These are phyloP conservation scores for Monosporascus sp. DNA, from an alignment of 2,329 filamentous ascomycete species.

Conservation along the genomic window DNA sequence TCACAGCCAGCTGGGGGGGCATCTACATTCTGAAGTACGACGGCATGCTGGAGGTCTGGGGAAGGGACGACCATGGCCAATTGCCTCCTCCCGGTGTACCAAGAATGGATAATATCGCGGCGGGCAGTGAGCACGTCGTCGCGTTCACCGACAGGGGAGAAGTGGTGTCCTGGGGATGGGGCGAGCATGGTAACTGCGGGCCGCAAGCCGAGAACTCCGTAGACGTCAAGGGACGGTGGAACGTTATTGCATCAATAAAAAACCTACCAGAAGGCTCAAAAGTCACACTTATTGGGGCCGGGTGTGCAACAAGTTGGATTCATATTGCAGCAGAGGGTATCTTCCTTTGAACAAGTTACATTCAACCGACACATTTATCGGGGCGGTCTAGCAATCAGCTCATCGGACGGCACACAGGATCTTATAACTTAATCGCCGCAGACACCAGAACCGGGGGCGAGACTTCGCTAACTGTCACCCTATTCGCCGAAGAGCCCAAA, in stretches of 20 bases:
- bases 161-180: constrained; percentile 90
- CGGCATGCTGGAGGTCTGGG: constrained; percentile 66
- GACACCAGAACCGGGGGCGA: background rate
- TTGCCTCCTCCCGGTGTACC: constrained; percentile 61
- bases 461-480: background rate
- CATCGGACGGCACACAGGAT: too few relatives aligned
- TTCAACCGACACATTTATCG: background rate
- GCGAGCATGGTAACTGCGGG: constrained; percentile 95
- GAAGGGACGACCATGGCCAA: constrained; percentile 80
- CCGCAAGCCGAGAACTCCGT: constrained; percentile 50
- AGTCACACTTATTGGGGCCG: constrained; percentile 66
- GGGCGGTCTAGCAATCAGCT: too few relatives aligned
- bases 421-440: background rate
- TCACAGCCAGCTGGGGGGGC: constrained; percentile 77
- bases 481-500: constrained; percentile 37
- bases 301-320: constrained; percentile 87
- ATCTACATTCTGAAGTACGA: constrained; percentile 64
- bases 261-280: constrained; percentile 45
- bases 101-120: constrained; percentile 57
- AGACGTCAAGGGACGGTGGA: constrained; percentile 66
- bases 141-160: constrained; percentile 60
- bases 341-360: constrained; percentile 21
- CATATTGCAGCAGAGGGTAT: constrained; percentile 34
- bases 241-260: constrained; percentile 56
- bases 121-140: constrained; percentile 87